Conservation (phyloP, 23 red algal species). For the Gracilaria caudata region DNA sequence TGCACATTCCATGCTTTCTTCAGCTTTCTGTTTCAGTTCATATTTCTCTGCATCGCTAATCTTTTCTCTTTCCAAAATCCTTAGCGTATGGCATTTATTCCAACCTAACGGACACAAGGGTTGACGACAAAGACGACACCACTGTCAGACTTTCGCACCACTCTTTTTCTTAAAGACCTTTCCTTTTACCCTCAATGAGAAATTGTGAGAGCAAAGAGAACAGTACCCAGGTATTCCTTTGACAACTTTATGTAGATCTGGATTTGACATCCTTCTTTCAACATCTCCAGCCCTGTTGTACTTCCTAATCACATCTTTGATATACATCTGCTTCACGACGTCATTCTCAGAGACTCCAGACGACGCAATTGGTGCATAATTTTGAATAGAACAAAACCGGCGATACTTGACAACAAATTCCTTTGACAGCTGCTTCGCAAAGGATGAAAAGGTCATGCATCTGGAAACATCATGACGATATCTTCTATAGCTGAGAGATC, state of each 20-base stretch:
- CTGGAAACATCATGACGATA: background rate
- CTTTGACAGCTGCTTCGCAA: background rate
- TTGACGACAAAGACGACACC: constrained; percentile 1
- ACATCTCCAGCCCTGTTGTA: background rate
- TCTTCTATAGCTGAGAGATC: background rate
- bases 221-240: background rate
- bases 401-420: background rate
- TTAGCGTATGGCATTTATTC: background rate
- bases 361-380: background rate
- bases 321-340: background rate
- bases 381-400: background rate
- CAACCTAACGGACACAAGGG: background rate
- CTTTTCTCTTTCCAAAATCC: background rate
- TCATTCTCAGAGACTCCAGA: background rate
- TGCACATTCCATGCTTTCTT: background rate
- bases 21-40: constrained; percentile 1
- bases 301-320: background rate
- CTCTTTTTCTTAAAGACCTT: background rate
- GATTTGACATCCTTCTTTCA: background rate
- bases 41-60: background rate
- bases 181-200: background rate
- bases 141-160: background rate
- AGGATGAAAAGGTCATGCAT: background rate
- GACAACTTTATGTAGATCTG: background rate
- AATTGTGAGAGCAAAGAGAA: background rate